phyloP scores from a whole-genome alignment of 352 stramenopile genomes.

The Phytophthora meadii region DNA sequence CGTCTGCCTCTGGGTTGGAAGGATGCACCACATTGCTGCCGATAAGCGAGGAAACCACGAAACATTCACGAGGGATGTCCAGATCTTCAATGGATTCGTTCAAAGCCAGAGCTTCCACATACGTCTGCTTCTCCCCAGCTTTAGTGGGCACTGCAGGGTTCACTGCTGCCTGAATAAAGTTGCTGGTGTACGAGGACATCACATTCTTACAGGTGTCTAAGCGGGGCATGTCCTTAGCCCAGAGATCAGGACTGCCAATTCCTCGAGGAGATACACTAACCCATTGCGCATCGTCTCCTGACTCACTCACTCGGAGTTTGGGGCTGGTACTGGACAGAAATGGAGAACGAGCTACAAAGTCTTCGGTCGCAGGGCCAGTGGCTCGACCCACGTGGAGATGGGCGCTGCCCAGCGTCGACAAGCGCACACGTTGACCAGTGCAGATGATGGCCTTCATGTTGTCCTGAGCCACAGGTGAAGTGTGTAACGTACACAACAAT shows the following conservation, averaged over 20 bases:
- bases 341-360: conserved; percentile 47
- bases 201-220: conserved; percentile 61
- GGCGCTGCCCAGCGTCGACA: conserved; percentile 25
- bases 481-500: conserved; percentile 1
- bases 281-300: conserved; percentile 25
- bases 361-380: conserved; percentile 48
- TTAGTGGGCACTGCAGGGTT: conserved; percentile 48
- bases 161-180: conserved; percentile 69
- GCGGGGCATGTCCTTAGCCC: conserved; percentile 75
- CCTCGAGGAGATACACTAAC: conserved; percentile 43
- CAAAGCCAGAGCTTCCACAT: conserved; percentile 70
- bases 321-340: conserved; percentile 7
- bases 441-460: conserved; percentile 17
- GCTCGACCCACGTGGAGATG: conserved; percentile 58
- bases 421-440: not conserved
- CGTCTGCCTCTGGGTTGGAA: conserved; percentile 33
- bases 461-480: conserved; percentile 5
- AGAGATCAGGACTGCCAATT: conserved; percentile 69
- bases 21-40: conserved; percentile 58
- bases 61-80: conserved; percentile 61
- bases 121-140: conserved; percentile 60
- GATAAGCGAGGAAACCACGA: conserved; percentile 69
- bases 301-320: conserved; percentile 45
- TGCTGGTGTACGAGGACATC: conserved; percentile 50
- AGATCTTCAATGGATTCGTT: conserved; percentile 72